A percentile compares a stretch with the other conserved stretches of the same genome.
These are phyloP conservation scores for Mrakia frigida DNA, from an alignment of 768 basidiomycete genomes.

Conservation along the genomic window DNA sequence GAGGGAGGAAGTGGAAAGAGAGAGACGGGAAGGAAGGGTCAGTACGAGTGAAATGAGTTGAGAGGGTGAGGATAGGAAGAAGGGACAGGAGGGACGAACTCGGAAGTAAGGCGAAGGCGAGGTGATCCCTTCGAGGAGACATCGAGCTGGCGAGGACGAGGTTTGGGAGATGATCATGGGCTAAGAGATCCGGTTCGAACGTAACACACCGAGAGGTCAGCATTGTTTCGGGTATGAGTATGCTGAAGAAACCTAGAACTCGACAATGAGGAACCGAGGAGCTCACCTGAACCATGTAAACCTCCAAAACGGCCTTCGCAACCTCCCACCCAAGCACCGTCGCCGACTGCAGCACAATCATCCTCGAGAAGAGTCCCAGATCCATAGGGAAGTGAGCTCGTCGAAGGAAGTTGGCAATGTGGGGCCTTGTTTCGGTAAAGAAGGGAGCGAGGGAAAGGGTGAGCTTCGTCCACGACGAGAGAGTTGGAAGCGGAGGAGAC, in stretches of 20 bases:
- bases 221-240: neutral
- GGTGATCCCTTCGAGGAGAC: conserved; percentile 21
- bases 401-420: conserved; percentile 31
- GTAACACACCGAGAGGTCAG: neutral
- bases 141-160: conserved; percentile 24
- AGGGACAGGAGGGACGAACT: neutral
- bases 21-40: neutral
- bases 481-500: neutral
- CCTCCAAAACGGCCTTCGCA: conserved; percentile 17
- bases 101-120: conserved; percentile 20
- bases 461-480: neutral
- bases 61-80: neutral
- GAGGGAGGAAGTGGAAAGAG: too few species aligned
- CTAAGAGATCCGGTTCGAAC: neutral
- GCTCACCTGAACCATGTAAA: conserved; percentile 33
- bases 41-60: too few species aligned
- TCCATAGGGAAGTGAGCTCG: conserved; percentile 14
- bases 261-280: neutral
- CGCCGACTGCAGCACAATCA: conserved; percentile 19
- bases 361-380: conserved; percentile 5
- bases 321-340: conserved; percentile 29
- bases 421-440: conserved; percentile 8
- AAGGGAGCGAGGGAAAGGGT: neutral
- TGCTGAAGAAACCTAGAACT: too few species aligned
- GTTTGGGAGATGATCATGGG: conserved; percentile 30